Percentiles rank a stretch among this genome's conserved stretches.
Conservation (phyloP, 495 filamentous ascomycete species). For the Cercophora samala region DNA sequence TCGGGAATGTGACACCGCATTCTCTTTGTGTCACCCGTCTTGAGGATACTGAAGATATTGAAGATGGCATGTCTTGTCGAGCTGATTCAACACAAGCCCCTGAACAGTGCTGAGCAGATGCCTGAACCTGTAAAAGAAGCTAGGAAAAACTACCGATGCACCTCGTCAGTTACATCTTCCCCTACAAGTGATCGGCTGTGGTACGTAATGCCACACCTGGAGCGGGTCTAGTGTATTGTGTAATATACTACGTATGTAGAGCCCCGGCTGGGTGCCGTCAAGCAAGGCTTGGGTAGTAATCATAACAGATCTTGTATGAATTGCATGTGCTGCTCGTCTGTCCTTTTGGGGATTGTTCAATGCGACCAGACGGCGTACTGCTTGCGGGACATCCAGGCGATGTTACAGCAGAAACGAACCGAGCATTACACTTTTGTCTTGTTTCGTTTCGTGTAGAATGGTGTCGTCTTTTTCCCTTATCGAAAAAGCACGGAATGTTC, state of each 20-base stretch:
- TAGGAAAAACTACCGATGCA: not conserved
- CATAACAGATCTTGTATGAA: not conserved
- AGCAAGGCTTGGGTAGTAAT: conserved; percentile 22
- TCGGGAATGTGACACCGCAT: conserved; percentile 6
- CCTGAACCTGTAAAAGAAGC: too few relatives aligned
- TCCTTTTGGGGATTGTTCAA: not conserved
- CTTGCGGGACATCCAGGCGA: not conserved
- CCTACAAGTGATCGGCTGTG: not conserved
- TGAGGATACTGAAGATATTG: not conserved
- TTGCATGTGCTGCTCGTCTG: conserved; percentile 3
- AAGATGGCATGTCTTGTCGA: not conserved
- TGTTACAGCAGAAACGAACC: not conserved
- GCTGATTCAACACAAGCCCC: too few relatives aligned
- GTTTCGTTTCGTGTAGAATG: not conserved
- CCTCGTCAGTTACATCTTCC: not conserved
- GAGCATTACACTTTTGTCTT: not conserved
- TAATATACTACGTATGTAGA: too few relatives aligned
- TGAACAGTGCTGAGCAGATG: too few relatives aligned
- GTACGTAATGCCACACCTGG: not conserved
- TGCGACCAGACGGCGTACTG: not conserved
- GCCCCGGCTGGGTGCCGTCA: conserved; percentile 21
- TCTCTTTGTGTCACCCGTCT: conserved; percentile 15
- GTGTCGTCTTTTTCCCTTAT: not conserved
- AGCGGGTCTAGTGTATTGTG: not conserved
- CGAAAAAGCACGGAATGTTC: conserved; percentile 3